Conservation (phyloP, 192 early-diverging fungal genomes). For the Phlyctochytrium planicorne region DNA sequence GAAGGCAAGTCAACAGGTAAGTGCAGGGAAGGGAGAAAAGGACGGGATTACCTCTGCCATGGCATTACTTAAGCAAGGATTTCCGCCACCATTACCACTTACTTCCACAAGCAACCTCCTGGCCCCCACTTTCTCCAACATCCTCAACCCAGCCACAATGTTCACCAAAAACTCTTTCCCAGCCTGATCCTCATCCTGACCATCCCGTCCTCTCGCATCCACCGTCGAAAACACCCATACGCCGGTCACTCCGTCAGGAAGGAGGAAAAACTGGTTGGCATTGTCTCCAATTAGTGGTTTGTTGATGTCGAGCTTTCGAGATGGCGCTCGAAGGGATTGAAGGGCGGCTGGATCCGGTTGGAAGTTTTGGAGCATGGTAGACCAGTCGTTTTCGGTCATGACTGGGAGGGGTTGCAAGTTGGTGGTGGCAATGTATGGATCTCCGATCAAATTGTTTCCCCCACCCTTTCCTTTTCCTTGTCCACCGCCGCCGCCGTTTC, state of each 20-base stretch:
- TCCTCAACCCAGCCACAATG: not conserved
- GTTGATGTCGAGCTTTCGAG: not conserved
- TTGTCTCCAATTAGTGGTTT: not conserved
- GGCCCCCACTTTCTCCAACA: not conserved
- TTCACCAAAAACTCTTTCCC: not conserved
- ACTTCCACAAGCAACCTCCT: not conserved
- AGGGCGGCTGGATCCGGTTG: too few relatives aligned
- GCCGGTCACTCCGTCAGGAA: not conserved
- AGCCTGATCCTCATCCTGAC: not conserved
- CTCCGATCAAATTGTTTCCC: too few relatives aligned
- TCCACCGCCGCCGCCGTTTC: too few relatives aligned
- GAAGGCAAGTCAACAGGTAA: too few relatives aligned
- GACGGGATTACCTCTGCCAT: not conserved
- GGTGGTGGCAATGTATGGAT: not conserved
- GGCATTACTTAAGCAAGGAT: not conserved
- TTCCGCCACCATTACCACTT: not conserved
- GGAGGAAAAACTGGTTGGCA: not conserved
- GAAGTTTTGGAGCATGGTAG: too few relatives aligned
- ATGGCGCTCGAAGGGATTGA: not conserved
- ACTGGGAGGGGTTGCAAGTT: not conserved
- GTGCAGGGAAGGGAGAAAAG: too few relatives aligned
- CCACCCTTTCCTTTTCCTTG: too few relatives aligned
- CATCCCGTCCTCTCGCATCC: not conserved
- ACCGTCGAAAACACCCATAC: constrained; percentile 2
- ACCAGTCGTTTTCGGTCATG: not conserved